Evolutionary conservation across 192 early-diverging fungal genomes (phyloP), one percentile per base, ranked within the genome.

Genomic region (Chytriomyces hyalinus): DNA sequence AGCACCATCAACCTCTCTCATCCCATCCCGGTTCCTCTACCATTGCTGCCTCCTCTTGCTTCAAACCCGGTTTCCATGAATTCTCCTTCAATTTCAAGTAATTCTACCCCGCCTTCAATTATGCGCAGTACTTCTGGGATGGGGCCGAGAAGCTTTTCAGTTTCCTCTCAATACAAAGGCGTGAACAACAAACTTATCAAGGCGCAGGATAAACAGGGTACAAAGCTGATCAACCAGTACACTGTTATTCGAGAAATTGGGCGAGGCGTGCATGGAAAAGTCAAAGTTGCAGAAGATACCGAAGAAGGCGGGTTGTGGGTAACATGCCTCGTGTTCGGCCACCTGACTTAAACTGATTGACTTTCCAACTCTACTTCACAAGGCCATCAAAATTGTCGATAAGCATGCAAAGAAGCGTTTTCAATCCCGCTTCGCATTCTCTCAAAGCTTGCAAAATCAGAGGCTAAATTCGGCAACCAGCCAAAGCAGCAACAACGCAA

Each of bases 211-310:
- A 89, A 91, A 53, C 94, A 94, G 0, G 97, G 96, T 17, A 92
- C 93, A 82, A 99, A 99, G 75, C 92, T 94, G 88, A 94, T 99
- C 78, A 99, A 99, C 83, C 89, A 97, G 67, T 99, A 97, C 83
- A 92, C 95, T 86, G 90, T 99, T 9, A 80, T 98, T 8, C 85
- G 86, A 62, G 95, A 97, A 80, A 85, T 99, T 10, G 97, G 97
- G 7, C 86, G 96, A 28, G 97, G 97, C 48, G 92, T 93, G 8
- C 95, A 99, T 73, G 97, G 97, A 49, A 98, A 98, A 83, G 97
- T 99, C 53, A 97, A 97, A 81, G 87, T 98, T 28, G 92, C 90
- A 47, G 87, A 89, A 44, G 94, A 98, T 83, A 88, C 88, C 4
- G 87, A 92, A n/a, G 92, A 92, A 6, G 92, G 92, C 49, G 89